phyloP scores from a whole-genome alignment of 169 alveolate genomes.

The Plasmodium reichenowi region DNA sequence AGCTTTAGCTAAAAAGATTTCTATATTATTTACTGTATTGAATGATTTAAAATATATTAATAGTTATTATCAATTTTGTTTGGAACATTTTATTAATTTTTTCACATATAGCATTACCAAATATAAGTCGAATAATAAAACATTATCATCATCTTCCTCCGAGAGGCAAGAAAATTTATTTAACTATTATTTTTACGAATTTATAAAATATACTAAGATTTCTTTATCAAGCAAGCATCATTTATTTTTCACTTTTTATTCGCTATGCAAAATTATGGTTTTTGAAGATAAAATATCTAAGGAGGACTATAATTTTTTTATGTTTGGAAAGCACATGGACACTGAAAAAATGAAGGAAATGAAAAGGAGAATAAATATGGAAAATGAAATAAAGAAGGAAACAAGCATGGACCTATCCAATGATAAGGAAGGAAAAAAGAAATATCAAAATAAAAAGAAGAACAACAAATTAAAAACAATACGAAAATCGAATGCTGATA shows the following conservation, averaged over 20 bases:
- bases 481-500: background rate
- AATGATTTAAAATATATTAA: slow-evolving; percentile 71
- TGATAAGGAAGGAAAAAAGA: background rate
- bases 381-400: slow-evolving; percentile 1
- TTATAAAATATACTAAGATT: slow-evolving; percentile 63
- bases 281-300: slow-evolving; percentile 69
- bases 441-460: background rate
- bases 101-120: slow-evolving; percentile 20
- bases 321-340: slow-evolving; percentile 21
- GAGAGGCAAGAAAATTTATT: slow-evolving; percentile 71
- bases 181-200: slow-evolving; percentile 59
- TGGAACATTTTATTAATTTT: slow-evolving; percentile 45
- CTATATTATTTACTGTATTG: slow-evolving; percentile 61
- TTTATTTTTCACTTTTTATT: slow-evolving; percentile 49
- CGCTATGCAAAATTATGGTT: slow-evolving; percentile 69
- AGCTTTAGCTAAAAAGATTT: slow-evolving; percentile 69
- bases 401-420: background rate
- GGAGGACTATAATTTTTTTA: slow-evolving; percentile 66
- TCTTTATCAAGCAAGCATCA: slow-evolving; percentile 73
- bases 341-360: slow-evolving; percentile 64
- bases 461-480: slow-evolving; percentile 10
- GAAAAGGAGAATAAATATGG: slow-evolving; percentile 26
- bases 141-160: slow-evolving; percentile 11
- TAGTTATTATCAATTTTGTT: slow-evolving; percentile 59
- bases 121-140: slow-evolving; percentile 49